Base-by-base conservation (phyloP, 495 filamentous ascomycete species). In the Penicillium verhagenii region DNA sequence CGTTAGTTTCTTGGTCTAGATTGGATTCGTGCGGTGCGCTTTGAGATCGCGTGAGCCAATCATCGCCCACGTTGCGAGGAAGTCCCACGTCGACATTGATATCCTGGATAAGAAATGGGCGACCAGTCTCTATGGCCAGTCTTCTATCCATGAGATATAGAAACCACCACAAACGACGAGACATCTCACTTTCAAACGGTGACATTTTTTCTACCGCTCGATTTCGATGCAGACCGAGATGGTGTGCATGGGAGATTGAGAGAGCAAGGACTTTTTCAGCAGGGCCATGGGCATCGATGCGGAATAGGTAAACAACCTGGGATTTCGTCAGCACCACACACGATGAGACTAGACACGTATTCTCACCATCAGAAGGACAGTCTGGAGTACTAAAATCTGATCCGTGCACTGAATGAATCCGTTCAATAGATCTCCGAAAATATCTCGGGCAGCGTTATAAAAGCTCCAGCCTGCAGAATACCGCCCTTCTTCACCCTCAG, bases 401-500 rank as follows among this genome's bases (percentile, higher is more conserved):
- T 65, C 47, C 5, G 39, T 43, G 29, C 51, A 63, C n/a, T 58
- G 45, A 28, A 44, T 38, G n/a, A 67, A 65, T 18, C 56, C 53
- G 20, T 58, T 46, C 0, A 67, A 25, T 4, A 65, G 46, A 29
- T 66, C 64, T 1, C 66, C 66, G 20, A 65, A 63, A 0, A 63
- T 52, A 2, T 67, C 64, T 20, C 54, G 38, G 4, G 64, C 59
- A 14, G 67, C 67, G 20, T 50, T 50, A 25, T 65, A 70, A 0
- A 70, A 43, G 33, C 61, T 70, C 64, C 64, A 67, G 7, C 64
- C 64, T 23, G 61, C 64, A 13, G 66, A 69, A 49, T 67, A 59
- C 13, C 52, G 55, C 0, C 57, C 55, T 1, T 58, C 53, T 13
- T 57, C 49, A 10, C 46, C 35, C 19, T 56, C 40, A 21, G 47